A percentile compares a stretch with the other conserved stretches of the same genome.
phyloP scores from a whole-genome alignment of 495 filamentous ascomycete genomes.

The Aspergillus bertholletiae region DNA sequence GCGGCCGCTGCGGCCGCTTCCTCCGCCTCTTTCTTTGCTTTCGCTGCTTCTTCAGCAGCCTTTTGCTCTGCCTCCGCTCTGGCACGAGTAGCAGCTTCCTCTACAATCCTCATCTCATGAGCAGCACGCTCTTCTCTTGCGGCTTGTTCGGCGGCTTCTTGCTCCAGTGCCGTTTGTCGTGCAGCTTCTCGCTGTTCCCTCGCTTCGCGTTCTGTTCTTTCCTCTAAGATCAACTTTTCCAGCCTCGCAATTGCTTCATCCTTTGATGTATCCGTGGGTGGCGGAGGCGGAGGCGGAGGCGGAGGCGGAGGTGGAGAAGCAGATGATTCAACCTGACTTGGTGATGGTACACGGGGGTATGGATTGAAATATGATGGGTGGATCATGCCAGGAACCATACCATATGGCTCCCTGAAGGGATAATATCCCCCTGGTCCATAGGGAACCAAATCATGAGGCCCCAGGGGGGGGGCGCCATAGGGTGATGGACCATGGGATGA shows the following conservation, averaged over 20 bases:
- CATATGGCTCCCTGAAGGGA: constrained; percentile 37
- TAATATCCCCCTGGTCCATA: constrained; percentile 43
- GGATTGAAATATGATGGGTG: constrained; percentile 33
- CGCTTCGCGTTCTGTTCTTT: constrained; percentile 40
- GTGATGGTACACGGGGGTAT: constrained; percentile 34
- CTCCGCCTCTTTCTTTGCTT: constrained; percentile 28
- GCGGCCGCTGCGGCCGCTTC: constrained; percentile 31
- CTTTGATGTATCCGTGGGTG: constrained; percentile 34
- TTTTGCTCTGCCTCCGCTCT: constrained; percentile 50
- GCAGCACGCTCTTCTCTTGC: constrained; percentile 47
- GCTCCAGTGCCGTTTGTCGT: constrained; percentile 31
- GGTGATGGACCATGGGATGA: constrained; percentile 26
- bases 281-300: too few species aligned
- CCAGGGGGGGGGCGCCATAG: constrained; percentile 34
- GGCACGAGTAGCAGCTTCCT: constrained; percentile 37
- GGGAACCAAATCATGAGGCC: constrained; percentile 47
- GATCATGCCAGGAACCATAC: constrained; percentile 39
- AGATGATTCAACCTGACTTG: constrained; percentile 26
- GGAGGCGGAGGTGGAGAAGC: constrained; percentile 21
- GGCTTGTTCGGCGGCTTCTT: constrained; percentile 49
- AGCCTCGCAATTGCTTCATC: constrained; percentile 51
- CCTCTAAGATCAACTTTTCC: constrained; percentile 50
- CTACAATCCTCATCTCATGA: constrained; percentile 38
- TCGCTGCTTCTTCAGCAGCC: constrained; percentile 32
- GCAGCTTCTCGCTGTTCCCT: constrained; percentile 44